Evolutionary conservation across 1,284 basidiomycete species (phyloP).

Genomic region (Austroboletus niveus): DNA sequence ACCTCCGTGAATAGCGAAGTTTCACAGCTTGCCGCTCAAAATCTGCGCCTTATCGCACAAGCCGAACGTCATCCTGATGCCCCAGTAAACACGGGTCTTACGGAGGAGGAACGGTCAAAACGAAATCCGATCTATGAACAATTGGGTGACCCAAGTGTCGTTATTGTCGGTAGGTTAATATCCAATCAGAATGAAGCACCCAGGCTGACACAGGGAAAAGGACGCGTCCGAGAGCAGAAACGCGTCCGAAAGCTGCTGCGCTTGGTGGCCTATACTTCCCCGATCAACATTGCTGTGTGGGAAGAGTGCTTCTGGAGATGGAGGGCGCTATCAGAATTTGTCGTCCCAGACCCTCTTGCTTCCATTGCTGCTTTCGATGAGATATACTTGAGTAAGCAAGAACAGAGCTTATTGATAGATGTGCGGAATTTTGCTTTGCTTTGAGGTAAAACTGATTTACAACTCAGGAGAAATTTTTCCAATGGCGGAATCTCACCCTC

Average conservation of each 20-base stretch:
- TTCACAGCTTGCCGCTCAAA: constrained; percentile 64
- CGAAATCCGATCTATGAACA: constrained; percentile 74
- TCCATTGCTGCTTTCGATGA: constrained; percentile 35
- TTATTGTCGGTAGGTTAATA: constrained; percentile 58
- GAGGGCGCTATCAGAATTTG: constrained; percentile 51
- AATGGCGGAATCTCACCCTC: constrained; percentile 88
- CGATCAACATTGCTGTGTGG: constrained; percentile 76
- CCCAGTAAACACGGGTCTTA: constrained; percentile 46
- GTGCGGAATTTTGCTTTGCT: constrained; percentile 27
- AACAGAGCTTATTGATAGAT: constrained; percentile 39
- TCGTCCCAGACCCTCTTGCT: constrained; percentile 39
- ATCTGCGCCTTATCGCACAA: constrained; percentile 63
- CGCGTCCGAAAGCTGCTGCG: constrained; percentile 72
- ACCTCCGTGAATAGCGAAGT: constrained; percentile 66
- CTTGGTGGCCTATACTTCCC: constrained; percentile 58
- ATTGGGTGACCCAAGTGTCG: constrained; percentile 68
- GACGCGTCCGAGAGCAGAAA: constrained; percentile 79
- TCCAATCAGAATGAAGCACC: not conserved
- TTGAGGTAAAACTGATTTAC: constrained; percentile 8
- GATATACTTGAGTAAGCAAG: constrained; percentile 35
- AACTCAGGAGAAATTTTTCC: constrained; percentile 65
- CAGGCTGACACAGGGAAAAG: constrained; percentile 23
- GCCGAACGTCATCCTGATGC: constrained; percentile 60
- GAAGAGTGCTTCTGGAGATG: constrained; percentile 76
- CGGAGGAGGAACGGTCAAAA: constrained; percentile 61